phyloP scores from a whole-genome alignment of 306 rosid genomes.

The Trifolium fragiferum region DNA sequence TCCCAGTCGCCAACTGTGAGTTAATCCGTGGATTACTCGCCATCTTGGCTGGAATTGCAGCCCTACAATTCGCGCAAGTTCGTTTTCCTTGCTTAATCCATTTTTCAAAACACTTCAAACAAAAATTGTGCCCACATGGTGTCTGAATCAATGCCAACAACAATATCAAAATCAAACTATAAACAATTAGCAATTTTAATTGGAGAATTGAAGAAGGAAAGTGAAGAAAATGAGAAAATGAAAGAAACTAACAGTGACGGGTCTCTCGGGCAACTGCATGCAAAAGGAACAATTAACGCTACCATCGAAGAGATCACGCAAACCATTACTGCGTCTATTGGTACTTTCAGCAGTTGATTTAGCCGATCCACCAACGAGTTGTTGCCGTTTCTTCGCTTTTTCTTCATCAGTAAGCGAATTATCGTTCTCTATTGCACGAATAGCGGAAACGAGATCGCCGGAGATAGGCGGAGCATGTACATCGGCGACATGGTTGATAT shows the following conservation, averaged over 20 bases:
- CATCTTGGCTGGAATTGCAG: constrained; percentile 55
- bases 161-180: neutral
- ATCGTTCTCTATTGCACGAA: constrained; percentile 63
- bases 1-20: constrained; percentile 63
- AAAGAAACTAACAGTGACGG: constrained; percentile 65
- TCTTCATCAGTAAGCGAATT: constrained; percentile 57
- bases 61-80: constrained; percentile 66
- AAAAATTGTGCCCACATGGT: constrained; percentile 83
- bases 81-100: constrained; percentile 61
- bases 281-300: constrained; percentile 67
- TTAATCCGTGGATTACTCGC: constrained; percentile 76
- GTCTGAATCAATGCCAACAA: constrained; percentile 42
- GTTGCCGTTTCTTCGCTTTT: constrained; percentile 66
- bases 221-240: neutral
- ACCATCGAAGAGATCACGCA: constrained; percentile 45
- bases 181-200: no score
- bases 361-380: constrained; percentile 52
- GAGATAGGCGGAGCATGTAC: neutral
- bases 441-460: constrained; percentile 47
- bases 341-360: neutral
- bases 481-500: neutral
- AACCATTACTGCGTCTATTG: neutral
- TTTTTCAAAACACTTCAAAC: constrained; percentile 73
- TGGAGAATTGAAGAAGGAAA: neutral
- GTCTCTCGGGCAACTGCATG: constrained; percentile 75